A percentile compares a stretch with the other conserved stretches of the same genome.
These are phyloP conservation scores for Blastobotrys buckinghamii DNA, from an alignment of 1,139 yeast species.

Conservation along the genomic window DNA sequence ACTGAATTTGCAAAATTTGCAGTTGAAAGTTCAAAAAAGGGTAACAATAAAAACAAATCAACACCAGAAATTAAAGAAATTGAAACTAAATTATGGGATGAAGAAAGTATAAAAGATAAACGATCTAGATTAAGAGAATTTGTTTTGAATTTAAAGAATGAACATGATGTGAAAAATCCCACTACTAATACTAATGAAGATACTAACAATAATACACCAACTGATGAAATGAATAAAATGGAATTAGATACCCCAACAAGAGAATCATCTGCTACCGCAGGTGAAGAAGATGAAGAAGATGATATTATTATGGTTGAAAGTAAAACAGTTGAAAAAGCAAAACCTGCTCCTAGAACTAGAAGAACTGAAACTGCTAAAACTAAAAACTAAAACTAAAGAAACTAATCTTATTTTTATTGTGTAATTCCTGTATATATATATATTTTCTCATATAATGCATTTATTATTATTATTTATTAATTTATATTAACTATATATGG, in stretches of 20 bases:
- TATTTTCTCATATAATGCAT: no score
- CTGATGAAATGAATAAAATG: constrained; percentile 2
- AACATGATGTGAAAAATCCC: not conserved
- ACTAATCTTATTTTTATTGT: no score
- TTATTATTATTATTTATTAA: no score
- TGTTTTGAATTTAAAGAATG: constrained; percentile 1
- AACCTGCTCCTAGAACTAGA: not conserved
- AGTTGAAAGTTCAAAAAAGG: constrained; percentile 26
- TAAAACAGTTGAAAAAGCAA: constrained; percentile 4
- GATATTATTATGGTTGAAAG: constrained; percentile 13
- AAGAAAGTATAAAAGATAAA: constrained; percentile 5
- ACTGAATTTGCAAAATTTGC: constrained; percentile 47
- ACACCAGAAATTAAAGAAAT: constrained; percentile 13
- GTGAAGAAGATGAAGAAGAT: constrained; percentile 7
- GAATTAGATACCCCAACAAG: not conserved
- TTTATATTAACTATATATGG: no score
- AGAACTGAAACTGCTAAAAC: not conserved
- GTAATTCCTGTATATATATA: no score
- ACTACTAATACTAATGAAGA: not conserved
- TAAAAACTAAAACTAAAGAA: no score
- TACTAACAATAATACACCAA: not conserved
- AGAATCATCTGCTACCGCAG: not conserved
- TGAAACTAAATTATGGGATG: constrained; percentile 19
- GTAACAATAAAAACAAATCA: not conserved
- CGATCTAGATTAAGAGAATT: constrained; percentile 5